These are phyloP conservation scores for Podospora pseudopauciseta DNA, from an alignment of 495 filamentous ascomycete species.

Conservation along the genomic window DNA sequence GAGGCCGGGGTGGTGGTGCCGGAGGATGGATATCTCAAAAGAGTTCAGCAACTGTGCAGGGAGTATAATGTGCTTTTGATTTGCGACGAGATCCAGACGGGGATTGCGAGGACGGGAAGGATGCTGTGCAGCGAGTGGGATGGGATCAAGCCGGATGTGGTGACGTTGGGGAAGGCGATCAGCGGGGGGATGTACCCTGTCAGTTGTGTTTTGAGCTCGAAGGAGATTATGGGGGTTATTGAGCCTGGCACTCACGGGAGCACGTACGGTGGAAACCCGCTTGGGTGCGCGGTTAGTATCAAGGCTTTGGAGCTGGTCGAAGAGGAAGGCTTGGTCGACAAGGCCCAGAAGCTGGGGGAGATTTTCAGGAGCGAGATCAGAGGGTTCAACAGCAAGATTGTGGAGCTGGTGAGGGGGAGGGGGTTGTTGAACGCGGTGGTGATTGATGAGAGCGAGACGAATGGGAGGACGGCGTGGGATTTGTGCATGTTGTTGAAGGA, in stretches of 20 bases:
- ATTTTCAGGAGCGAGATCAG: conserved; percentile 77
- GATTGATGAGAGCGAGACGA: conserved; percentile 82
- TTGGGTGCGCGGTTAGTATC: conserved; percentile 96
- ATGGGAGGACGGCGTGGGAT: conserved; percentile 92
- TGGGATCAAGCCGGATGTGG: conserved; percentile 89
- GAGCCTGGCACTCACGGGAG: conserved; percentile 96
- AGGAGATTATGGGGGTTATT: conserved; percentile 94
- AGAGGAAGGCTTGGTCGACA: conserved; percentile 82
- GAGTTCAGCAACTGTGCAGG: conserved; percentile 82
- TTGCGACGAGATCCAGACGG: conserved; percentile 97
- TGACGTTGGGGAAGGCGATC: conserved; percentile 94
- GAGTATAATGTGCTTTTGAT: conserved; percentile 93
- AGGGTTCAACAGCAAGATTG: conserved; percentile 68
- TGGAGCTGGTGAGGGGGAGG: conserved; percentile 84
- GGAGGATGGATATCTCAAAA: conserved; percentile 78
- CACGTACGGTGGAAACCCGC: conserved; percentile 94
- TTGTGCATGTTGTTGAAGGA: conserved; percentile 92
- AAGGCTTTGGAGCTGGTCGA: conserved; percentile 90
- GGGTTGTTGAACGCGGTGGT: conserved; percentile 94
- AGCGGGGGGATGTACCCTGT: conserved; percentile 99
- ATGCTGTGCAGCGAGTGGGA: conserved; percentile 94
- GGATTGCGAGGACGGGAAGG: conserved; percentile 89
- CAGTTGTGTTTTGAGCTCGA: conserved; percentile 82
- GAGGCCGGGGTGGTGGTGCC: conserved; percentile 97
- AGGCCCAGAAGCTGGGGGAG: conserved; percentile 73